Evolutionary conservation across 75 land plant species (phyloP), one percentile per base, ranked within the genome.

Genomic region (Chamaecyparis obtusa): DNA sequence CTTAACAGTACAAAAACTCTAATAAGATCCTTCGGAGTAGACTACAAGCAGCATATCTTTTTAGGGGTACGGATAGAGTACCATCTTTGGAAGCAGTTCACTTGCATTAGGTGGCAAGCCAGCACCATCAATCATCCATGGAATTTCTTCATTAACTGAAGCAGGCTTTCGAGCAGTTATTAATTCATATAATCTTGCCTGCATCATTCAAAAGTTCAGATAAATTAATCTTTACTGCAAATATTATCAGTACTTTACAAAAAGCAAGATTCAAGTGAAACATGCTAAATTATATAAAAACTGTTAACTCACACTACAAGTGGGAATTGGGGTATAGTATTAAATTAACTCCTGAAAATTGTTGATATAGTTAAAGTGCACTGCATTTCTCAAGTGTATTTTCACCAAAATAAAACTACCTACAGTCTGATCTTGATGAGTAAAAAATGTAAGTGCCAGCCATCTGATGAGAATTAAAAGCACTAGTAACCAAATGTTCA

Each of bases 41-140:
- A 72, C 0, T 30, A 32, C 0, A 72, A 30, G 35, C 13, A 8
- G 35, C 32, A 30, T 72, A 72, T 33, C 35, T 41, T 21, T 27
- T 41, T 0, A 32, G 72, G 78, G 72, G 43, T 14, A 74, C 19
- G 14, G 78, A 86, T 84, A 84, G 39, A 33, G 37, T 88, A 90
- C 94, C 95, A 95, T 75, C 82, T 88, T 91, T 64, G 90, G 95
- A 48, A 97, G 96, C 76, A 98, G 94, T 80, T 93, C 91, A 90
- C 90, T 90, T 60, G 99, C 96, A 93, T 95, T 94, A 51, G 88
- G 83, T 89, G 99, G 97, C 69, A 98, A 87, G 56, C 99, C 99
- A 46, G 93, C 97, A 75, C 94, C 99, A 92, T 98, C 99, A 71
- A 88, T 90, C 97, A 98, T 98, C 99, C 99, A 98, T 35, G 99